Evolutionary conservation across 108 stramenopile species (phyloP).

Genomic region (Aurantiochytrium sp.): DNA sequence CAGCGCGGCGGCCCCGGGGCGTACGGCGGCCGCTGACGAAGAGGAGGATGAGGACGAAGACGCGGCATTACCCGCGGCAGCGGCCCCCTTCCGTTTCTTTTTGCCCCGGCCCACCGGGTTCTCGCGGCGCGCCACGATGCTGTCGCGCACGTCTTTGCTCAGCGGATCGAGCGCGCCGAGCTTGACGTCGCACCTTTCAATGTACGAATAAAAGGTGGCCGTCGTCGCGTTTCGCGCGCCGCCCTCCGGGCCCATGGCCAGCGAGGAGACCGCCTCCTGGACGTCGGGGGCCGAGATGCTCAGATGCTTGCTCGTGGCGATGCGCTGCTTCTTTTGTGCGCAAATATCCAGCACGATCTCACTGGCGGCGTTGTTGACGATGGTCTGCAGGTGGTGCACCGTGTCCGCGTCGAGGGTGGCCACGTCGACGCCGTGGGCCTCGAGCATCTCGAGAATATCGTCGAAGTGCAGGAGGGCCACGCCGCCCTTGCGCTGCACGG

Average conservation of each 20-base stretch:
- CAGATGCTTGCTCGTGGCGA: neutral
- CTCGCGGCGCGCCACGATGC: neutral
- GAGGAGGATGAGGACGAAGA: no score
- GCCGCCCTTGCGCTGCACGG: neutral
- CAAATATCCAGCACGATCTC: constrained; percentile 17
- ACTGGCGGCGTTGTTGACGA: neutral
- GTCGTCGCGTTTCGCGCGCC: neutral
- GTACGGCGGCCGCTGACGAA: no score
- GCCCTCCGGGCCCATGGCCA: neutral
- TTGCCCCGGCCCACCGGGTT: neutral
- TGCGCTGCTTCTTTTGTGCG: neutral
- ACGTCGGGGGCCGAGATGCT: constrained; percentile 11
- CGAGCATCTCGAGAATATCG: neutral
- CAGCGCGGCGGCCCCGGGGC: no score
- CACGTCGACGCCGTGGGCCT: neutral
- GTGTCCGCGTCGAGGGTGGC: neutral
- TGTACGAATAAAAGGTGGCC: neutral
- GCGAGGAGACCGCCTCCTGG: neutral
- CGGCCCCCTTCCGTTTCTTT: neutral
- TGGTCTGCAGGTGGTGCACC: neutral
- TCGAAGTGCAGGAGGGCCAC: neutral
- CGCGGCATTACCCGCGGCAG: neutral
- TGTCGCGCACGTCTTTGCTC: neutral
- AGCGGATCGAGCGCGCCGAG: neutral
- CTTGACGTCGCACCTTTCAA: neutral